Base-by-base conservation (phyloP, 495 filamentous ascomycete genomes). In the Aspergillus biplanus region DNA sequence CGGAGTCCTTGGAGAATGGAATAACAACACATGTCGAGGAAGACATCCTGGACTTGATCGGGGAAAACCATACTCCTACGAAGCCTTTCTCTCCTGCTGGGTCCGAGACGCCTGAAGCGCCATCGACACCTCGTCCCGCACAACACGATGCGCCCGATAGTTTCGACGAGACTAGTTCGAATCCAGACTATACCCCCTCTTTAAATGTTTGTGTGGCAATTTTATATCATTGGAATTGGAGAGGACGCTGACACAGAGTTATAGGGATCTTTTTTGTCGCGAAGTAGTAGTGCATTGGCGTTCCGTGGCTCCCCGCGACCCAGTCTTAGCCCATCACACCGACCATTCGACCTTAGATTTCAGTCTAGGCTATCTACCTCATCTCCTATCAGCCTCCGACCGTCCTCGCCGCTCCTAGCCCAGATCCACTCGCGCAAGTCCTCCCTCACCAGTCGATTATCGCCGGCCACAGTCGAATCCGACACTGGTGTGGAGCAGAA, bases 331-430 rank as follows among this genome's bases (percentile, higher is more conserved):
- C 91, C 91, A 8, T 92, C 92, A 12, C 88, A 97, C 64, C 84
- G 92, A 69, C 95, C 95, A 9, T 99, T 99, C 71, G 95, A 98
- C 68, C 85, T 93, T 66, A 87, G 96, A 27, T 98, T 98, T 75
- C 91, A 95, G 69, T 92, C 96, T 32, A 89, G 93, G 48, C 82
- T 94, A 31, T 85, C 88, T 18, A 86, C 89, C 1, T 83, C 86
- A 3, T 83, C 82, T 37, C 67, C 79, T 11, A 74, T 71, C 39
- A 85, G 87, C 33, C 87, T 90, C 27, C 83, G 93, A 49, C 79
- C 90, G 16, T 81, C 84, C 6, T 97, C 95, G 27, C 95, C 95
- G 16, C 92, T 89, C 46, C 90, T 95, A 65, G 80, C 92, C 16
- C 81, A 83, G 48, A 70, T 85, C 32, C 89, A 94, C 65, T 94